Base-by-base conservation (phyloP, 352 stramenopile species). In the Pythium aristosporum region DNA sequence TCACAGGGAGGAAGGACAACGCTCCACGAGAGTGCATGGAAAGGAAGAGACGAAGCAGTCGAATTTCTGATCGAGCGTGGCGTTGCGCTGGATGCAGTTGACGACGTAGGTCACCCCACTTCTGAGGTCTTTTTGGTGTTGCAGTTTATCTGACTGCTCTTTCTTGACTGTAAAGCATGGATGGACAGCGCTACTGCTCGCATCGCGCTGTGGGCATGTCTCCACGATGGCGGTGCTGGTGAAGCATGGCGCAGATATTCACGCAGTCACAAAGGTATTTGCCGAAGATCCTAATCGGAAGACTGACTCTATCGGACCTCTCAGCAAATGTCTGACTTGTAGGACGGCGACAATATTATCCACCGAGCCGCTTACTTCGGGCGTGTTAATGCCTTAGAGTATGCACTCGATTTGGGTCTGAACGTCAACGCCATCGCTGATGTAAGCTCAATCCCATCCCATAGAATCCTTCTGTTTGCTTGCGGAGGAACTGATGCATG, bases 341-440 rank as follows among this genome's bases (percentile, higher is more conserved):
- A 50, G 43, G 11, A 18, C 10, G 43, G 43, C 21, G 1, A 30
- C 43, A 50, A 50, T n/a, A 50, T 50, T 30, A 1, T 25, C 13
- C 43, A 30, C n/a, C 43, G 11, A 50, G 43, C 43, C n/a, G 12
- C 25, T 50, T 16, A 13, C 2, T 3, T 3, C 13, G 43, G 43
- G n/a, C 43, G n/a, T 2, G n/a, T 50, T 0, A 15, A 18, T 32
- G 43, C 20, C 6, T 50, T 50, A n/a, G 2, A 1, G 16, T 50
- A 50, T 30, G 21, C 21, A 8, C 18, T 50, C 21, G 43, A 50
- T 50, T 15, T 50, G 18, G 20, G 20, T 50, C 10, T 50, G 4
- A 18, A 50, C 21, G 25, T 50, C 43, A 50, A 50, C 43, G 43
- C 43, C 18, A 50, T 50, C n/a, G 43, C 18, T 50, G 20, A 30